These are phyloP conservation scores for Xerocomus brunneocitrinus DNA, from an alignment of 768 basidiomycete species.

Conservation along the genomic window DNA sequence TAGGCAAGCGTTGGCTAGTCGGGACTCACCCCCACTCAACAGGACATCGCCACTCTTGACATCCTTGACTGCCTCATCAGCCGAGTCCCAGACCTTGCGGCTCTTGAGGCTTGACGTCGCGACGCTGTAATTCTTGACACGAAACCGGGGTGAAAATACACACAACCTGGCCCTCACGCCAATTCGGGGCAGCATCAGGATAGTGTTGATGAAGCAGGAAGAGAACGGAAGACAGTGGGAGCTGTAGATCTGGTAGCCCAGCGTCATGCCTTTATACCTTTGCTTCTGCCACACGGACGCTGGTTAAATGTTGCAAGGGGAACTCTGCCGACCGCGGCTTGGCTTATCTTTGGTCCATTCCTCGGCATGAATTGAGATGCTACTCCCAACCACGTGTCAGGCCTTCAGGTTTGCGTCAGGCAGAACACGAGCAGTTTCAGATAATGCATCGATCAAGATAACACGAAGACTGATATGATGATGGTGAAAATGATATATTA, in stretches of 20 bases:
- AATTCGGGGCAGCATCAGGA: conserved; percentile 5
- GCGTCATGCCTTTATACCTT: no score
- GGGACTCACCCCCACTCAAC: conserved; percentile 38
- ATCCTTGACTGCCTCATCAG: conserved; percentile 77
- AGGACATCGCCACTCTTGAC: conserved; percentile 71
- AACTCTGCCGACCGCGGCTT: no score
- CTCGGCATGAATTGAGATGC: background rate
- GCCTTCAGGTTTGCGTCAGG: no score
- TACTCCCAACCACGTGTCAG: background rate
- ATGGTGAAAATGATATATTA: conserved; percentile 2
- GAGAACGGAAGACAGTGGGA: background rate
- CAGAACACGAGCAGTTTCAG: background rate
- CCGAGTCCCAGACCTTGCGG: conserved; percentile 56
- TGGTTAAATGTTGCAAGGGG: no score
- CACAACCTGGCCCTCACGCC: conserved; percentile 2
- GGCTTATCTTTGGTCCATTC: background rate
- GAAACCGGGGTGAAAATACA: background rate
- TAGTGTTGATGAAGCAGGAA: background rate
- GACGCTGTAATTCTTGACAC: conserved; percentile 3
- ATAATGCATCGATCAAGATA: background rate
- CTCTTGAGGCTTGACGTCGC: background rate
- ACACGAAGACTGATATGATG: background rate
- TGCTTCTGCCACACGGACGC: no score
- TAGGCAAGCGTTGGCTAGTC: conserved; percentile 19
- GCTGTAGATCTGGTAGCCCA: background rate